Evolutionary conservation across 2,329 filamentous ascomycete genomes (phyloP).

Genomic region (Penicillium sp.): DNA sequence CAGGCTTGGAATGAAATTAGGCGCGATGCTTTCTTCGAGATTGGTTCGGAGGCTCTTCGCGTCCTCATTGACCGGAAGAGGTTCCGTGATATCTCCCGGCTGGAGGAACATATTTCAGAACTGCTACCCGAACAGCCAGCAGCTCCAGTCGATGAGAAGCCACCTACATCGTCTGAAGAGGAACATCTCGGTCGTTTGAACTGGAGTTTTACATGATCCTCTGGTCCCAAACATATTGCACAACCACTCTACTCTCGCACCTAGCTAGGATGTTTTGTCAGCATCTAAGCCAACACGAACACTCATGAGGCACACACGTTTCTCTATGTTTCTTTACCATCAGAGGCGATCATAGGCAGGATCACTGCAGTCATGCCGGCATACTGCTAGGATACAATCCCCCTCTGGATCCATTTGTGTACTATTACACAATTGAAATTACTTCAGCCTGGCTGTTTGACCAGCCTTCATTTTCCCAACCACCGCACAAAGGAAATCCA

Average conservation of each 20-base stretch:
- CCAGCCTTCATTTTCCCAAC: background rate
- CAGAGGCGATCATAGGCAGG: background rate
- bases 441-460: background rate
- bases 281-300: background rate
- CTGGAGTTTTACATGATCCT: conserved; percentile 6
- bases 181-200: conserved; percentile 3
- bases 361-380: background rate
- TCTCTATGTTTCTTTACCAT: background rate
- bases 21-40: conserved; percentile 33
- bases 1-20: conserved; percentile 20
- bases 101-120: conserved; percentile 34
- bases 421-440: background rate
- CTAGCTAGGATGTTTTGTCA: background rate
- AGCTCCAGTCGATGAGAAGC: conserved; percentile 12
- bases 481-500: background rate
- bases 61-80: conserved; percentile 37
- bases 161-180: background rate
- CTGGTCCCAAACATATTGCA: background rate
- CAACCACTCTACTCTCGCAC: background rate
- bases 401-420: background rate
- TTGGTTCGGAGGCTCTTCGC: conserved; percentile 42
- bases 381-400: background rate
- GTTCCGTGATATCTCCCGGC: conserved; percentile 28
- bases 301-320: background rate
- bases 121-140: conserved; percentile 29